Conservation (phyloP, 2,329 filamentous ascomycete species). For the Alternaria angustiovoidea region DNA sequence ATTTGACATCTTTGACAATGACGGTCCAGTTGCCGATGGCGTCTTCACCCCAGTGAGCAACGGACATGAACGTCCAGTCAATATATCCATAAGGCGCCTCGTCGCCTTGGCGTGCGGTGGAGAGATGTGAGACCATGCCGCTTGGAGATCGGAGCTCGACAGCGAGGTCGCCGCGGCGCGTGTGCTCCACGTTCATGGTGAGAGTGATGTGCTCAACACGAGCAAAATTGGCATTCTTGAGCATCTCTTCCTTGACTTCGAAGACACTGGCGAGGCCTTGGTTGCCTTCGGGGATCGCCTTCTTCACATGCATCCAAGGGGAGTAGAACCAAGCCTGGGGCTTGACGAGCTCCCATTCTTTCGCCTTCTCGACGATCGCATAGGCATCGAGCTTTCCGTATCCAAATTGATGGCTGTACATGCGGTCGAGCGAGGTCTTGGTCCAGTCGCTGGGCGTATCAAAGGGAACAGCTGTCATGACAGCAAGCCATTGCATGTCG, state of each 20-base stretch:
- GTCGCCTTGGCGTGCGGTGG: slow-evolving; percentile 77
- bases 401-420: slow-evolving; percentile 93
- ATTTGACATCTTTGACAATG: slow-evolving; percentile 80
- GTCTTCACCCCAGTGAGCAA: slow-evolving; percentile 93
- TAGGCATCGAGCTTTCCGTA: slow-evolving; percentile 96
- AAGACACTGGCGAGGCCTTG: slow-evolving; percentile 81
- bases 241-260: slow-evolving; percentile 80
- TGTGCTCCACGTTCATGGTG: slow-evolving; percentile 95
- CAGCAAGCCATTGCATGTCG: slow-evolving; percentile 89
- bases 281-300: slow-evolving; percentile 83
- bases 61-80: slow-evolving; percentile 99
- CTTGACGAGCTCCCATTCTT: slow-evolving; percentile 86
- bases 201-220: slow-evolving; percentile 93
- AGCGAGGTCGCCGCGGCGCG: slow-evolving; percentile 86
- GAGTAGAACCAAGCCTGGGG: slow-evolving; percentile 95
- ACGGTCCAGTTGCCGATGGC: slow-evolving; percentile 91
- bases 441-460: slow-evolving; percentile 84
- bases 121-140: slow-evolving; percentile 83
- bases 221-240: slow-evolving; percentile 82
- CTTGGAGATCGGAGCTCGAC: slow-evolving; percentile 88
- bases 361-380: slow-evolving; percentile 82
- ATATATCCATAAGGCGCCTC: slow-evolving; percentile 73
- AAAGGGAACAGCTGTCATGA: slow-evolving; percentile 83
- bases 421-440: slow-evolving; percentile 78
- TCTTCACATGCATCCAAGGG: slow-evolving; percentile 90